Base-by-base conservation (phyloP, 345 rosid genomes). In the Dimocarpus longan region DNA sequence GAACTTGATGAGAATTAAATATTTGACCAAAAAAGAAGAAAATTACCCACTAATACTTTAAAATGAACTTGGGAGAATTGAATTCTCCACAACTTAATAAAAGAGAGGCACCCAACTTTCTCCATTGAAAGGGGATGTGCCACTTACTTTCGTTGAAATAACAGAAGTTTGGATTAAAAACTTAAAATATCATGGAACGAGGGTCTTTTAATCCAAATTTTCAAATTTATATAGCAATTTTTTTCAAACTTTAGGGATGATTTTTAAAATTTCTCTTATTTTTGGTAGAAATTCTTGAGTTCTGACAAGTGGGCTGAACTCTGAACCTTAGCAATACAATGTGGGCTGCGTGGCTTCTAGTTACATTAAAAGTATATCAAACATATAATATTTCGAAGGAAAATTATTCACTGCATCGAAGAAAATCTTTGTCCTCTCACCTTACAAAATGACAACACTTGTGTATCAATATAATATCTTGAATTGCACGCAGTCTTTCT, bases 371-470 rank as follows among this genome's bases (percentile, higher is more conserved):
- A 75, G 28, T 72, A 77, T 39, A 32, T 32, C 37, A 32, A 32
- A 32, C 37, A 3, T 32, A 32, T 32, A 32, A 32, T 32, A 3
- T 32, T 32, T 32, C 4, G 37, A 37, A 78, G 60, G 21, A 22
- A 24, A 70, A 19, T 57, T 24, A 57, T 3, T 62, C 26, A 57
- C 5, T 21, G 32, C 68, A 13, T 52, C 82, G 75, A 78, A 78
- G 75, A 81, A 84, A 86, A 81, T 76, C 74, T 73, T 60, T 87
- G 85, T 80, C 86, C 21, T 80, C 76, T 80, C 78, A 67, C 42
- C 71, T 62, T 9, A 32, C 75, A 78, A 78, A 73, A 73, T 71
- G 73, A 26, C 70, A 39, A 40, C 67, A 64, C 54, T 74, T 64
- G 62, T 76, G 44, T 42, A 66, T 67, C 73, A 70, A 63, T 77